Base-by-base conservation (phyloP, 1,139 yeast genomes). In the Taiozyma onychis region DNA sequence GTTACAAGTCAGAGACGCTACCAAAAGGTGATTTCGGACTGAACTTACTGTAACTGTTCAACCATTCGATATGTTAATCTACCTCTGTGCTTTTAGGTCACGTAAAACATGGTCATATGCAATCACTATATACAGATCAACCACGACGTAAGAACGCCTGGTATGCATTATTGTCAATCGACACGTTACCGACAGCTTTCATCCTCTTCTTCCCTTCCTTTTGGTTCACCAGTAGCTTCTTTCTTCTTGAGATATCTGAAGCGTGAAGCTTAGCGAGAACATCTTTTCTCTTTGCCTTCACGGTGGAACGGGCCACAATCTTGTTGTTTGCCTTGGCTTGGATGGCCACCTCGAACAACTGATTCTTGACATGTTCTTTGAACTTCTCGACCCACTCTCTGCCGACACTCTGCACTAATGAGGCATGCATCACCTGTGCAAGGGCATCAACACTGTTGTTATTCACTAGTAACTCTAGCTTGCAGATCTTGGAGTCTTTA, bases 221-320 rank as follows among this genome's bases (percentile, higher is more conserved):
- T 63, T 93, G 99, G 61, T 88, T 85, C 53, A 79, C 89, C 51
- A 93, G 73, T 58, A 93, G 76, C 69, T 93, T 93, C 74, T 90
- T 90, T 57, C 96, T 77, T 69, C 99, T 77, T 0, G 96, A 81
- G 37, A 91, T 80, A 72, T 93, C 99, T 18, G 97, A 87, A 0
- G 99, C 99, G 68, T 93, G 98, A 56, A 93, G 73, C 61, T 81
- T 85, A 47, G 95, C 96, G 49, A 95, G 75, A 21, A 93, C 99
- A 67, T 93, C 99, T 68, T 93, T 93, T 56, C 97, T 74, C 63
- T 88, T 81, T 2, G 98, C 98, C 65, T 88, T 88, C 57, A 93
- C 88, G 0, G 98, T 91, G 64, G 93, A 97, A 55, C 99, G 74
- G 0, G 98, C 97, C 13, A 93, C 76, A 27, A 89, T 83, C 62